Conservation (phyloP, 2,329 filamentous ascomycete genomes). For the Curvularia verruculosa region DNA sequence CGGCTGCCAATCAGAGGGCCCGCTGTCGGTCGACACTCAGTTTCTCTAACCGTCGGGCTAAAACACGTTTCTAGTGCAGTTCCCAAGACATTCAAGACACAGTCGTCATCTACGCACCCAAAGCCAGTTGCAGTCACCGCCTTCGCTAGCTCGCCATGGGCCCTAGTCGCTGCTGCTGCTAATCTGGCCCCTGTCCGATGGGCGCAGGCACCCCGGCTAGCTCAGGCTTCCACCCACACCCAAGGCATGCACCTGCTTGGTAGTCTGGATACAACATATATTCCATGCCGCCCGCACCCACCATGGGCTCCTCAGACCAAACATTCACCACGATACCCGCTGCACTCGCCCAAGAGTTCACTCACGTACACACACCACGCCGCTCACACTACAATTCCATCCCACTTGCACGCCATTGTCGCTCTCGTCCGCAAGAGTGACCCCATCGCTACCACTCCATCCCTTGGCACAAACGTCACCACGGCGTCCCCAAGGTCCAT, state of each 20-base stretch:
- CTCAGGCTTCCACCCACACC: constrained; percentile 36
- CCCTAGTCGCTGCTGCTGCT: constrained; percentile 13
- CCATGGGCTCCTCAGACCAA: constrained; percentile 25
- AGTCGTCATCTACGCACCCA: constrained; percentile 39
- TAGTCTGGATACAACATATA: constrained; percentile 44
- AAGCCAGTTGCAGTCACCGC: constrained; percentile 33
- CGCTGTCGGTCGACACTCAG: constrained; percentile 20
- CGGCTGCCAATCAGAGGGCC: constrained; percentile 24
- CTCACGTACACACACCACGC: constrained; percentile 21
- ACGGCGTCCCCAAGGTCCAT: constrained; percentile 43
- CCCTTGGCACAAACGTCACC: constrained; percentile 35
- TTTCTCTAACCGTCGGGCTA: constrained; percentile 30
- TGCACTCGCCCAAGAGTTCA: constrained; percentile 14
- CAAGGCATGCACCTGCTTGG: constrained; percentile 26
- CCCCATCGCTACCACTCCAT: constrained; percentile 35
- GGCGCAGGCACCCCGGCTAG: constrained; percentile 24
- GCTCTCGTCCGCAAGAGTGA: constrained; percentile 32
- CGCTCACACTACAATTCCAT: constrained; percentile 9
- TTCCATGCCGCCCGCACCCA: constrained; percentile 30
- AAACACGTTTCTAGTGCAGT: constrained; percentile 28
- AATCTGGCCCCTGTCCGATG: constrained; percentile 24
- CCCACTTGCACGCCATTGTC: constrained; percentile 11
- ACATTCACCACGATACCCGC: constrained; percentile 13
- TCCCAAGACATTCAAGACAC: constrained; percentile 16
- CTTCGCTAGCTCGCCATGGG: constrained; percentile 30